Percentiles rank a stretch among this genome's conserved stretches.
Conservation (phyloP, 2,329 filamentous ascomycete genomes). For the Pyricularia sp. region DNA sequence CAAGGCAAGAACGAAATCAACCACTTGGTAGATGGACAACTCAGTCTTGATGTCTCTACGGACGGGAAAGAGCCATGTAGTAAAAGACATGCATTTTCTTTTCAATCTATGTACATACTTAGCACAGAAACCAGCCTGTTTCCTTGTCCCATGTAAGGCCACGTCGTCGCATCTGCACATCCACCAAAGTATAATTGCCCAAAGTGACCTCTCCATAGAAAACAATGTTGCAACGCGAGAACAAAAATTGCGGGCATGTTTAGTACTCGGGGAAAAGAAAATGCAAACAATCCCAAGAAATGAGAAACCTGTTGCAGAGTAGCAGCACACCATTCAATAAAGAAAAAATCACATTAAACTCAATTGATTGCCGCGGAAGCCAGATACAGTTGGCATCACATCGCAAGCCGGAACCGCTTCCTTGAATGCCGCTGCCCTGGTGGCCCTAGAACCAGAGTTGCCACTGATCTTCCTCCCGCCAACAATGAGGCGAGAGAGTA, state of each 20-base stretch:
- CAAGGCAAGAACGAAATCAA: background rate
- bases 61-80: background rate
- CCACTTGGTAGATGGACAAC: background rate
- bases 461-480: constrained; percentile 1
- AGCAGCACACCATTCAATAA: background rate
- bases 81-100: background rate
- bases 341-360: background rate
- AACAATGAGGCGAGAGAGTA: constrained; percentile 5
- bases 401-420: background rate
- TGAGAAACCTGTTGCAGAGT: background rate
- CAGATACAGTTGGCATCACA: background rate
- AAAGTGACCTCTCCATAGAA: background rate
- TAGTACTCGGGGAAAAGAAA: background rate
- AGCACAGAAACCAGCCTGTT: background rate
- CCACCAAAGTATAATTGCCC: background rate
- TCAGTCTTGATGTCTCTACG: background rate
- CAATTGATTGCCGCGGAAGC: background rate
- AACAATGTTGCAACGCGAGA: background rate
- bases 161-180: background rate
- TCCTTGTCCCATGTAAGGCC: background rate
- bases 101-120: background rate
- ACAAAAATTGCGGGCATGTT: background rate
- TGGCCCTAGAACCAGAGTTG: background rate
- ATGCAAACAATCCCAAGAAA: background rate
- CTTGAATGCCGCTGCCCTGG: background rate